Evolutionary conservation across 139 green algal species (phyloP), one percentile per base, ranked within the genome.

Genomic region (Chlamydomonas urium): DNA sequence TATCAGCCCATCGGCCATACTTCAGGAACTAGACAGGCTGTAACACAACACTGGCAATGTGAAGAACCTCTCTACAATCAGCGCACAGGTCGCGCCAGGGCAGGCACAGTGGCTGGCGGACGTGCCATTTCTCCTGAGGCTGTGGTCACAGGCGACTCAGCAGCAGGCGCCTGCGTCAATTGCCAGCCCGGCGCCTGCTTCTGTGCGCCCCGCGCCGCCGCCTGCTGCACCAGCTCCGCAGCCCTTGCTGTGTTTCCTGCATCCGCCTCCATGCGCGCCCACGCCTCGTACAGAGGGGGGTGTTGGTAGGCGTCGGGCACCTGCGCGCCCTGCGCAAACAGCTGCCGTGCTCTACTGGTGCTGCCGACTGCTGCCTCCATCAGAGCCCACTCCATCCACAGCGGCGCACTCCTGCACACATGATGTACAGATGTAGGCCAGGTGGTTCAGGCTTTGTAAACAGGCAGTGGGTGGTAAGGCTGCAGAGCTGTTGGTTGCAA

Each of bases 361-460:
- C 87, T 60, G 0, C 78, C 83, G 26, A 29, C 61, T n/a, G 66
- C 60, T 74, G 73, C 77, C 75, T 94, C 86, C 63, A 88, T 61
- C 47, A 93, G 57, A 6, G 88, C 86, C 88, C 88, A 94, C 66
- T 94, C 89, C 88, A 94, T 84, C 69, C 81, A 79, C 65, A 93
- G 71, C 47, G 85, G 86, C 24, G 83, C 75, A 70, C 80, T 71
- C 34, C 63, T 69, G 56, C n/a, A 8, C 56, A 56, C n/a, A n/a
- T n/a, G n/a, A n/a, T n/a, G n/a, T n/a, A n/a, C n/a, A n/a, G n/a
- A n/a, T n/a, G n/a, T n/a, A n/a, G n/a, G n/a, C n/a, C n/a, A n/a
- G n/a, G n/a, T n/a, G n/a, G n/a, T n/a, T n/a, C n/a, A n/a, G n/a
- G n/a, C n/a, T n/a, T n/a, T n/a, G n/a, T n/a, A n/a, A n/a, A n/a